Base-by-base conservation (phyloP, 2,329 filamentous ascomycete genomes). In the Colletotrichum sp. region DNA sequence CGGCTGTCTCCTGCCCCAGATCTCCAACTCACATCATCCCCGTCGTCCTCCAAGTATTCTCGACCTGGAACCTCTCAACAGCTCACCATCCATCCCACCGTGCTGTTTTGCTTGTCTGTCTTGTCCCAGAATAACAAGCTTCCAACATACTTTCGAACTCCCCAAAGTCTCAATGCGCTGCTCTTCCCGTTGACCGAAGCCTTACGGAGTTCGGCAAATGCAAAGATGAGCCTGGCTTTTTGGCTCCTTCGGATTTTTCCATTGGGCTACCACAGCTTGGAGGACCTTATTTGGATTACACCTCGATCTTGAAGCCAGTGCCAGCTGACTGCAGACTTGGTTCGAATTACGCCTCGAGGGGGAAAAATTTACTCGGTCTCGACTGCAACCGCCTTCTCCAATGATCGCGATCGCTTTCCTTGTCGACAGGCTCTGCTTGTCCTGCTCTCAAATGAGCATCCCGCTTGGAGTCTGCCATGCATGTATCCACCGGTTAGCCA, bases 101-200 rank as follows among this genome's bases (percentile, higher is more conserved):
- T 28, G 24, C 52, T 36, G 44, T 69, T 62, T 32, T 62, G 18
- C 32, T 57, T 26, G 8, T 32, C 12, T 36, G n/a, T 21, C 24
- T 30, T 26, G 28, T 69, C 34, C 67, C 57, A 49, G 57, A 70
- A 62, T 26, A 52, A 70, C 57, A 63, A 70, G 36, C 68, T 70
- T 70, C 59, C n/a, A 49, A 70, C 57, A 63, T 32, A 63, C 68
- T 63, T 70, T 52, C 28, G 26, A 69, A 18, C 28, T 52, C 8
- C 16, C 6, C 18, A 65, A 76, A 65, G 70, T 69, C 70, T 73
- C 73, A 68, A 68, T 73, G 73, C 59, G n/a, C 66, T 57, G 24
- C 34, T 44, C 21, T n/a, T 60, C 30, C 16, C 34, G 39, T 21
- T 28, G 64, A 64, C 26, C 64, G 39, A 36, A 39, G 30, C 36